Base-by-base conservation (phyloP, 1,284 basidiomycete genomes). In the Naganishia sp. region DNA sequence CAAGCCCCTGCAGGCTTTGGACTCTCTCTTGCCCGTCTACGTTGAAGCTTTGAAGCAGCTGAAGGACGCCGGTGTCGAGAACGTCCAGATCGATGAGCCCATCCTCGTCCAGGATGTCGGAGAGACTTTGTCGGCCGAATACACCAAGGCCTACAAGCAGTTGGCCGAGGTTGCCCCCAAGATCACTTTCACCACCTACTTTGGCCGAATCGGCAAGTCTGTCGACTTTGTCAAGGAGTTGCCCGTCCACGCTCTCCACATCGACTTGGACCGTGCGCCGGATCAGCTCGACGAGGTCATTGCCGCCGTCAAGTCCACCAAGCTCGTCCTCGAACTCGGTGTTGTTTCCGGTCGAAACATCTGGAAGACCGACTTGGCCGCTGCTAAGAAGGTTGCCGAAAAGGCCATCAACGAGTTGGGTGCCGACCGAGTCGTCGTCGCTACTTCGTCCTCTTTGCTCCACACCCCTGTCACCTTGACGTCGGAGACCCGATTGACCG, bases 291-390 rank as follows among this genome's bases (percentile, higher is more conserved):
- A 92, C 68, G 84, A 85, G 56, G 91, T 94, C 70, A 72, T 97
- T 70, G 84, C 85, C 63, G 93, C 93, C 68, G 80, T 98, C 80
- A 94, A 93, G 85, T 77, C 84, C 69, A 93, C 90, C 72, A 83
- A 83, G 78, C 86, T 94, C 72, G 80, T 88, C 70, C 85, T 99
- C 67, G 99, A 96, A 67, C 89, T 99, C 71, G 96, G 96, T 83
- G 81, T 99, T 70, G 91, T 99, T 71, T 99, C 96, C 50, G 96
- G 96, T 70, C 93, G 96, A 79, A 99, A 99, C 86, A 93, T 99
- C 83, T 99, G 96, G 96, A 99, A 99, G 88, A 91, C 88, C 70
- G 95, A 99, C 83, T 88, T 99, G 76, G 83, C 85, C 73, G 88
- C 87, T 61, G 89, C 92, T 68, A 85, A 95, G 82, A 87, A 89